Evolutionary conservation across 1,139 yeast species (phyloP), one percentile per base, ranked within the genome.

Genomic region (Kodamaea derodonti): DNA sequence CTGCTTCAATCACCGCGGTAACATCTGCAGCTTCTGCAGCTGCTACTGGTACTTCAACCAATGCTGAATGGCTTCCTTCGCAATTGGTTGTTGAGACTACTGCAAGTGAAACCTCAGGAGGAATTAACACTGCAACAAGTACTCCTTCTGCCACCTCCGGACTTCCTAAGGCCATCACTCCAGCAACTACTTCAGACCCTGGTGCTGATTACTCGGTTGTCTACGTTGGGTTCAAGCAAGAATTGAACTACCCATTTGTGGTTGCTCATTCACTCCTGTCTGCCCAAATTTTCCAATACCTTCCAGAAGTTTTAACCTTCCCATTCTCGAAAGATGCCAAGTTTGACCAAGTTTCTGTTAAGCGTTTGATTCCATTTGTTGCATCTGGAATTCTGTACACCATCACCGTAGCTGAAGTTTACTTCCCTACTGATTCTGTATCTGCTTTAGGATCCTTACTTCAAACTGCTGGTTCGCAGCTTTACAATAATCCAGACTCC

Each of bases 321-420:
- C 82, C 87, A 43, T 80, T 80, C 50, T 49, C 60, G 15, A 41
- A 54, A 14, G 54, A 57, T 29, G 22, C 36, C 5, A 45, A 58
- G 1, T 57, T 58, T 39, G 42, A 59, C 10, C 62, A 71, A 28
- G 73, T 80, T 15, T 53, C 75, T 5, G 85, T 82, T 27, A 63
- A 65, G 41, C 75, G 80, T 56, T 67, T 84, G 48, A 76, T 81
- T 38, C 92, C 94, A 27, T 80, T 73, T 49, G 67, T 78, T 3
- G 72, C 84, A 3, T 44, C 49, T n/a, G 69, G 63, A 29, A 55
- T 66, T 40, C 50, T 60, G 31, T 83, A 83, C 54, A 72, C 83
- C 30, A 80, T 82, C 36, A 80, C 90, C 1, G 84, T 84, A 41
- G 92, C 92, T 13, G 85, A 80, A 54, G 84, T 82, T 35, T 82